Evolutionary conservation across 495 filamentous ascomycete genomes (phyloP), one percentile per base, ranked within the genome.

Genomic region (Daldinia bambusicola): DNA sequence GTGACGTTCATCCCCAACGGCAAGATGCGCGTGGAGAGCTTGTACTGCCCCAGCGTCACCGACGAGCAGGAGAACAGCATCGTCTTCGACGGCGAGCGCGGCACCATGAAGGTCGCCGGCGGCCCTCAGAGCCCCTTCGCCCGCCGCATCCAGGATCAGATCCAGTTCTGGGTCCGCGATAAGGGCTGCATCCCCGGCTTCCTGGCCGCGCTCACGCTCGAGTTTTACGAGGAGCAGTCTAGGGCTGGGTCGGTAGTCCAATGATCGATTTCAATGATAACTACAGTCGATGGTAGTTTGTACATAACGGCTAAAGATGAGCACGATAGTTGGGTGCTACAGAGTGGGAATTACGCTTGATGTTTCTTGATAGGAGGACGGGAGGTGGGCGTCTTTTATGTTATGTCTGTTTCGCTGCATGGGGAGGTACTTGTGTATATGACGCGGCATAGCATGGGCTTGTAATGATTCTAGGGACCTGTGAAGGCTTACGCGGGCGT

Each of bases 61-160:
- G 89, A 87, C 45, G 89, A 92, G 76, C 86, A 92, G 77, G 92
- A 93, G 84, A 96, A 95, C 69, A 93, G 90, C 53, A 97, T 99
- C 66, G 88, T 97, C 0, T 98, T 99, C 80, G 95, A 99, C 81
- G 96, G 95, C 22, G 95, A 98, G 79, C 91, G 91, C 67, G 90
- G 95, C 30, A 97, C 93, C 22, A 99, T 99, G 95, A 98, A 98
- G 83, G 91, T 98, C 65, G 90, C 89, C 14, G 95, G 95, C 5
- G 95, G 95, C 0, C 92, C 93, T 4, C 88, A 93, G 73, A 94
- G 91, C 74, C 84, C 85, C 31, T 99, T 99, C 80, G 95, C 93
- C 26, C 81, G 87, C 66, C 89, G 93, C 79, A 95, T 98, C 36
- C 88, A 86, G 71, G 90, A 91, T 59, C 85, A 92, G 55, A 92